Evolutionary conservation across 2,329 filamentous ascomycete species (phyloP), one percentile per base, ranked within the genome.

Genomic region (Phoma sp.): DNA sequence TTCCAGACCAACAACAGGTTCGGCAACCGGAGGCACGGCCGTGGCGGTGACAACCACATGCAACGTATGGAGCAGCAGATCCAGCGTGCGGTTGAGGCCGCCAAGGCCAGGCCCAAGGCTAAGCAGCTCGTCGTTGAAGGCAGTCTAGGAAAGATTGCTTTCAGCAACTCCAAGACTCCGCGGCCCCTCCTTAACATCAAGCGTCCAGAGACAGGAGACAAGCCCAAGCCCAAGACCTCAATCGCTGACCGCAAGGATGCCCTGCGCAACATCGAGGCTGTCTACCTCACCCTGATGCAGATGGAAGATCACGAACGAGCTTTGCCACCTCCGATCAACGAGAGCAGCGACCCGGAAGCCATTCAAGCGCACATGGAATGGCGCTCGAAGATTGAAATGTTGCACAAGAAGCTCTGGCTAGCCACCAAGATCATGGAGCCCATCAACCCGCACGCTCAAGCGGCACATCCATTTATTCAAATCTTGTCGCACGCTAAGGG

Each of bases 61-160:
- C 95, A 98, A 74, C 89, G 95, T 51, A 99, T 99, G 95, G 94
- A 99, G 76, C 95, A 99, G 76, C 95, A 99, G 76, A 96, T 99
- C 12, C 94, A 97, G 74, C 88, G 95, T 52, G 95, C 95, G 22
- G 95, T 99, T 0, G 95, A 99, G 72, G 95, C 95, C 1, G 95
- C 95, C 47, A 99, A 98, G 80, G 91, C 92, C 57, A 94, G 96
- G 76, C 95, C 95, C 12, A 99, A 99, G 82, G 97, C 96, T 72
- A 96, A 96, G 70, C 93, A 97, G 74, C 83, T 99, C 8, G 93
- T 98, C 19, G 94, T 99, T 55, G 94, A 97, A 72, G 95, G 95
- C 24, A 97, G 92, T 70, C 79, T 99, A 44, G 95, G 95, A 63
- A 99, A 98, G 80, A 99, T 99, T 54, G 96, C 94, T 0, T 99